phyloP scores from a whole-genome alignment of 176 grass and related monocot genomes.

The Poa pratensis region DNA sequence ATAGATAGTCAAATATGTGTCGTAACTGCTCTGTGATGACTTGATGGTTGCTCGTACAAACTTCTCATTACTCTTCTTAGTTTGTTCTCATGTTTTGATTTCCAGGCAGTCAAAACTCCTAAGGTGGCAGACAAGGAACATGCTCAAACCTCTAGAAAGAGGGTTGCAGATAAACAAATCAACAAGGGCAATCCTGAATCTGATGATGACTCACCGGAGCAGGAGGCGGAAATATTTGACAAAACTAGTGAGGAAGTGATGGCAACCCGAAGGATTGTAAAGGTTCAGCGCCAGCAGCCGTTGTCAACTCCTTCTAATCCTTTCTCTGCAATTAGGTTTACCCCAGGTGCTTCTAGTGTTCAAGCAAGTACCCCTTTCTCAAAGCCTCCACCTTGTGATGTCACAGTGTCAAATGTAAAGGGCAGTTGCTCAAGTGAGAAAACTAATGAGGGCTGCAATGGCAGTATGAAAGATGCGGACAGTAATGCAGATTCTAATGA shows the following conservation, averaged over 20 bases:
- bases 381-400: slow-evolving; percentile 49
- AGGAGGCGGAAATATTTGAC: slow-evolving; percentile 57
- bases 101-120: slow-evolving; percentile 28
- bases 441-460: slow-evolving; percentile 44
- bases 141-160: slow-evolving; percentile 79
- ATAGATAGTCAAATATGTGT: background rate
- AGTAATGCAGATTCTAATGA: slow-evolving; percentile 28
- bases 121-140: slow-evolving; percentile 77
- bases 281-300: slow-evolving; percentile 66
- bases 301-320: slow-evolving; percentile 68
- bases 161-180: slow-evolving; percentile 73
- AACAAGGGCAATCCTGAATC: slow-evolving; percentile 85
- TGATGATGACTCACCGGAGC: slow-evolving; percentile 69
- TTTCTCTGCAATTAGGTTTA: slow-evolving; percentile 74
- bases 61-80: slow-evolving; percentile 6
- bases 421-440: slow-evolving; percentile 34
- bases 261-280: slow-evolving; percentile 82
- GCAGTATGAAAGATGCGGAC: slow-evolving; percentile 33
- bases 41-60: slow-evolving; percentile 2
- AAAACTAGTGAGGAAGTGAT: slow-evolving; percentile 40
- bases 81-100: slow-evolving; percentile 12
- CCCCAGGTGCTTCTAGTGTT: slow-evolving; percentile 46
- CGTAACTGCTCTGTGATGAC: background rate
- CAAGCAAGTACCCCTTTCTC: slow-evolving; percentile 44
- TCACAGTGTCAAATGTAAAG: slow-evolving; percentile 2